These are phyloP conservation scores for Escallonia rubra DNA, from an alignment of 129 eudicot species.

Conservation along the genomic window DNA sequence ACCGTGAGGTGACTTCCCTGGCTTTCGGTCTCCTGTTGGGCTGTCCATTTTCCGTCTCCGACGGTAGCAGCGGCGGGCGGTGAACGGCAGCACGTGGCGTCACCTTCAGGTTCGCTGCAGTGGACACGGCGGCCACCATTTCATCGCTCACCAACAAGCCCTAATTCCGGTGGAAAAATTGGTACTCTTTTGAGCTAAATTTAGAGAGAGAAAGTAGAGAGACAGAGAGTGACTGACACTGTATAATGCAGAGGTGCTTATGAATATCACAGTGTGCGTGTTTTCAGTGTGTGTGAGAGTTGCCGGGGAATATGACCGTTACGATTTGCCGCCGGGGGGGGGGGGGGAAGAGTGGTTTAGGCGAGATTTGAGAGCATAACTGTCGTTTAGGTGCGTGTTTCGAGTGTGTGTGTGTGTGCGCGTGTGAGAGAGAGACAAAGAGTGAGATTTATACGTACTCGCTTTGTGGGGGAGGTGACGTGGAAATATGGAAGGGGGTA, in stretches of 20 bases:
- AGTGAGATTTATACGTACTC: slow-evolving; percentile 2
- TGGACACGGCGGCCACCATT: slow-evolving; percentile 48
- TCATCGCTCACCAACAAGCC: slow-evolving; percentile 9
- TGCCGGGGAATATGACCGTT: slow-evolving; percentile 33
- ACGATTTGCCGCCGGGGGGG: slow-evolving; percentile 14
- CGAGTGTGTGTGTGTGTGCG: not conserved
- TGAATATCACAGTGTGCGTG: not conserved
- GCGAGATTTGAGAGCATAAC: not conserved
- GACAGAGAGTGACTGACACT: too few relatives aligned
- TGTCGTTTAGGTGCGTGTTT: not conserved
- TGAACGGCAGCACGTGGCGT: slow-evolving; percentile 16
- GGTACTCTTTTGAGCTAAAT: not conserved
- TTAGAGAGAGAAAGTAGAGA: not conserved
- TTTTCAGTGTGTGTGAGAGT: slow-evolving; percentile 4
- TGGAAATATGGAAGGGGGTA: not conserved
- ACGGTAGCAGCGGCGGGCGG: slow-evolving; percentile 63
- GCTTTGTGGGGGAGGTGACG: not conserved
- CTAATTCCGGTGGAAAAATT: not conserved
- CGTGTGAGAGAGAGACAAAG: slow-evolving; percentile 8
- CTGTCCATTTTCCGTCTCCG: slow-evolving; percentile 52
- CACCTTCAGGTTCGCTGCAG: slow-evolving; percentile 39
- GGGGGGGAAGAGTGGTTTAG: not conserved
- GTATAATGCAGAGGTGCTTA: too few relatives aligned
- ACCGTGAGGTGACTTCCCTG: slow-evolving; percentile 59
- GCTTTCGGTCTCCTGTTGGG: slow-evolving; percentile 50